Evolutionary conservation across 441 rosid genomes (phyloP).

Genomic region (Populus hybrid): DNA sequence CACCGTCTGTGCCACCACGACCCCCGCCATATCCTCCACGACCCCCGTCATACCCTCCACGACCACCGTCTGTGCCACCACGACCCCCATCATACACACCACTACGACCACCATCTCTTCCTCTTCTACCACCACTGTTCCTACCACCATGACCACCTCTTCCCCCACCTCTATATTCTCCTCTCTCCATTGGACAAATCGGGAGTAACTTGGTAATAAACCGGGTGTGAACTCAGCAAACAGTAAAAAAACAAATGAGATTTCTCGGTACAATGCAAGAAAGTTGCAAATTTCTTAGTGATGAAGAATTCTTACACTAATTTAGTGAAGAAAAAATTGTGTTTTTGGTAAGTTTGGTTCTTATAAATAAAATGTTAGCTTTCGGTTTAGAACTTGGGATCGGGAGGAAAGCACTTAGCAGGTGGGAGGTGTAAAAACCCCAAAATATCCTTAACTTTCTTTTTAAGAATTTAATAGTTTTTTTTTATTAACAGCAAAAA

Average conservation of each 20-base stretch:
- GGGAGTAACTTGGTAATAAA: neutral
- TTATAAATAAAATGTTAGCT: no score
- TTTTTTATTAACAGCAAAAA: neutral
- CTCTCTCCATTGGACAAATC: conserved; percentile 25
- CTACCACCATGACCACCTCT: neutral
- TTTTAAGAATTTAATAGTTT: no score
- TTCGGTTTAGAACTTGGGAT: no score
- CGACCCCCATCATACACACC: neutral
- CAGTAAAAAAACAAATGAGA: neutral
- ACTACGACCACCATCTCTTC: neutral
- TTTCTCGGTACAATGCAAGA: neutral
- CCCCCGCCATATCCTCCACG: no score
- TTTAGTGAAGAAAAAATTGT: neutral
- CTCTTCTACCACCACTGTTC: conserved; percentile 4
- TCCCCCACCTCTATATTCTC: conserved; percentile 14
- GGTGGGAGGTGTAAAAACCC: neutral
- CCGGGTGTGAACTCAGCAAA: neutral
- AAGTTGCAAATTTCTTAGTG: neutral
- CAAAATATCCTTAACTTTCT: neutral
- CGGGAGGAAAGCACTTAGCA: no score
- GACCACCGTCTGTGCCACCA: neutral
- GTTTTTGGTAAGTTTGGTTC: neutral
- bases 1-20: no score
- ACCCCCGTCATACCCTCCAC: no score
- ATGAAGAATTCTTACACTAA: neutral